A percentile compares a stretch with the other conserved stretches of the same genome.
phyloP scores from a whole-genome alignment of 768 basidiomycete genomes.

The Tephrocybe sp. region DNA sequence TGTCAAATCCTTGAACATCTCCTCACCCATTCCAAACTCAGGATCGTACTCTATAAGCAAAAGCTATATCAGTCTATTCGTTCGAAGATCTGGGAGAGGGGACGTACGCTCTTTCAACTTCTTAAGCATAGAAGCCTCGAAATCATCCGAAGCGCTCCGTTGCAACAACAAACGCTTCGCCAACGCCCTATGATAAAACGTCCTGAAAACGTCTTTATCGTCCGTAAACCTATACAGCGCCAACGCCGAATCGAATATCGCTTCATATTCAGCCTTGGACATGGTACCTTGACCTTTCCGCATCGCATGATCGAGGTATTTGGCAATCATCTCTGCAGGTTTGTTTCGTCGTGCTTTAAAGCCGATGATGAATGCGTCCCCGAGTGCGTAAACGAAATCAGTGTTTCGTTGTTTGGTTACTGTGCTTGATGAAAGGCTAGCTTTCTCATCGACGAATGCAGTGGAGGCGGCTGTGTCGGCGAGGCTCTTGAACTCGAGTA shows the following conservation, averaged over 20 bases:
- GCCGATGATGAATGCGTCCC: constrained; percentile 68
- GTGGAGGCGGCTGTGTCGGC: constrained; percentile 47
- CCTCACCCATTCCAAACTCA: constrained; percentile 90
- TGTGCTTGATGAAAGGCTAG: constrained; percentile 29
- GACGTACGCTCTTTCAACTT: constrained; percentile 74
- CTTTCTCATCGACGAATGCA: constrained; percentile 48
- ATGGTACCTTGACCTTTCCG: constrained; percentile 76
- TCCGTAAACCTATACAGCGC: constrained; percentile 82
- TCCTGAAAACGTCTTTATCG: constrained; percentile 92
- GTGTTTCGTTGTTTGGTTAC: constrained; percentile 40
- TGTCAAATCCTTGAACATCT: constrained; percentile 91
- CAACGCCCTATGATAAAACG: constrained; percentile 84
- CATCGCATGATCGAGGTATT: constrained; percentile 84
- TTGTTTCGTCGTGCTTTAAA: constrained; percentile 78
- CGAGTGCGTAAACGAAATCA: constrained; percentile 64
- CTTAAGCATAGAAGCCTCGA: constrained; percentile 80
- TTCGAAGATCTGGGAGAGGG: background rate
- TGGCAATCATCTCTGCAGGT: constrained; percentile 92
- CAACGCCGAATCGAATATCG: constrained; percentile 62
- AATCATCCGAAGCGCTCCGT: constrained; percentile 82
- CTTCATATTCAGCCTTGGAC: constrained; percentile 61
- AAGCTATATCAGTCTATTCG: background rate
- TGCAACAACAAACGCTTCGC: constrained; percentile 87
- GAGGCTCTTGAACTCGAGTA: constrained; percentile 65
- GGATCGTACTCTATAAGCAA: constrained; percentile 80